These are phyloP conservation scores for Globisporangium lucens DNA, from an alignment of 352 stramenopile genomes.

Conservation along the genomic window DNA sequence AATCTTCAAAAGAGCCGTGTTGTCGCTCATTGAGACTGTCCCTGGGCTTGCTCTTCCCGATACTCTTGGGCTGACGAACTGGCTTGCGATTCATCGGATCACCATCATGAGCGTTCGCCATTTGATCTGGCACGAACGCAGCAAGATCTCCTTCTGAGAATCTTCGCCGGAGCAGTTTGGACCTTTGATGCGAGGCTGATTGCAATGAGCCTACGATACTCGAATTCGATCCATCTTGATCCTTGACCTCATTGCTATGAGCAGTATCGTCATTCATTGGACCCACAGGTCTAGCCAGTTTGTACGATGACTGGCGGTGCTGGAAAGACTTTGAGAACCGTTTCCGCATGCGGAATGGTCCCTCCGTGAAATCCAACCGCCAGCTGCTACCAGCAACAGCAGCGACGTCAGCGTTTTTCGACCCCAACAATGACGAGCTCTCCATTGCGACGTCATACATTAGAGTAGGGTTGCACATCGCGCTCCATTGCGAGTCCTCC, in stretches of 20 bases:
- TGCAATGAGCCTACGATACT: neutral
- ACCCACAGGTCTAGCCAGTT: neutral
- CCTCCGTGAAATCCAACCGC: slow-evolving; percentile 68
- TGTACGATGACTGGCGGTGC: neutral
- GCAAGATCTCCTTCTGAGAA: slow-evolving; percentile 16
- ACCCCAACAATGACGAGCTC: neutral
- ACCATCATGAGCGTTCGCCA: neutral
- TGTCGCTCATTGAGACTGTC: slow-evolving; percentile 11
- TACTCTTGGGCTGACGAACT: neutral
- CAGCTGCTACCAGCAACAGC: slow-evolving; percentile 6
- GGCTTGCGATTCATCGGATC: neutral
- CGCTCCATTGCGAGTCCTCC: slow-evolving; percentile 1
- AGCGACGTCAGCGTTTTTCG: neutral
- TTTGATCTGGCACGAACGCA: neutral
- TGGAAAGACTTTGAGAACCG: slow-evolving; percentile 23
- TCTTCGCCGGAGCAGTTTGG: slow-evolving; percentile 1
- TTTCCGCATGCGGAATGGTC: slow-evolving; percentile 64
- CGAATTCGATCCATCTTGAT: neutral
- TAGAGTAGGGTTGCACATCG: slow-evolving; percentile 9
- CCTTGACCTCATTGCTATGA: neutral
- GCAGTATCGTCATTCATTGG: neutral
- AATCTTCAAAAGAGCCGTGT: slow-evolving; percentile 7
- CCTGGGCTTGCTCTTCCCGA: slow-evolving; percentile 5
- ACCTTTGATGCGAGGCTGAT: neutral
- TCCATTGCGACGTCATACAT: slow-evolving; percentile 2